Evolutionary conservation across 2,329 filamentous ascomycete species (phyloP), one percentile per base, ranked within the genome.

Genomic region (Pyrenophora tritici-repentis): DNA sequence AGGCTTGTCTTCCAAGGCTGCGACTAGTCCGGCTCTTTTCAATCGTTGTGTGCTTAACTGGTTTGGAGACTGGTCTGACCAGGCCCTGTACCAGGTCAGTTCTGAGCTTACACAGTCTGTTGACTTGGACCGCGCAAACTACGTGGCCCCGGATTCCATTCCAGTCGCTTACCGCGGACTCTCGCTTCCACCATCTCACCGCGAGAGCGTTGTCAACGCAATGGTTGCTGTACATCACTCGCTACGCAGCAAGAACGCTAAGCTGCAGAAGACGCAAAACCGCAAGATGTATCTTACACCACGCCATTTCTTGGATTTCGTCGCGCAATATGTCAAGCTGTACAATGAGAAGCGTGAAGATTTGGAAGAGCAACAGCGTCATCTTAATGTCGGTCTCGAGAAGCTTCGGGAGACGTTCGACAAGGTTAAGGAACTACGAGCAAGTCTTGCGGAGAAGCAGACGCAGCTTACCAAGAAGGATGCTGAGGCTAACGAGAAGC

Each of bases 181-280:
- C 46, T 83, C 77, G 53, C 80, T 97, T 46, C 95, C 94, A 17
- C 90, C 93, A 7, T 89, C 89, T 47, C 93, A 99, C 73, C 86
- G 94, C 57, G 91, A 97, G 73, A 85, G 92, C 3, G 87, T 99
- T 39, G 85, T 99, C 74, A 99, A 99, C 72, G 89, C 92, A 0
- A 99, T 99, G 94, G 95, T 99, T 2, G 95, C 96, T 68, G 93
- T 99, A 16, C 94, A 99, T 71, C 91, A 97, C 76, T 99, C 94
- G 2, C 79, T 99, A 41, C 90, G 93, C 56, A 83, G 84, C 42
- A 95, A 97, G 82, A 99, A 99, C 70, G 80, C 83, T 61, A 92
- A 91, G 66, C 80, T 99, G 18, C 84, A 89, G 57, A 94, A 91
- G 72, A 94, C 97, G 72, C 94, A 97, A 76, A 91, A 90, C 73